Base-by-base conservation (phyloP, 2,329 filamentous ascomycete genomes). In the Tolypocladium pustulatum region DNA sequence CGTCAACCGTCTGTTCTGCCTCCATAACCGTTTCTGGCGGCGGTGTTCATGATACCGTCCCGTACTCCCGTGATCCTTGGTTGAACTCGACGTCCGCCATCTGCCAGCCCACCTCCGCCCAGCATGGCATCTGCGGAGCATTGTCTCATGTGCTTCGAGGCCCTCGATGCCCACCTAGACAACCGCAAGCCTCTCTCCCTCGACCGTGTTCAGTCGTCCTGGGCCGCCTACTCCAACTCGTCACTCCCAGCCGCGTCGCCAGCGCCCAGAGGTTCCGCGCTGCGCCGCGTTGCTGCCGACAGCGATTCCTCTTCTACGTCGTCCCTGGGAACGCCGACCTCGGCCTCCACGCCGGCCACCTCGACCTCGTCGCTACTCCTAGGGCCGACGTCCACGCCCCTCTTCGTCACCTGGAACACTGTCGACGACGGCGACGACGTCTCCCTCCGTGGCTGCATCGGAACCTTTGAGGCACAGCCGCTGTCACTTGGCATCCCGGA, bases 381-480 rank as follows among this genome's bases (percentile, higher is more conserved):
- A 67, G 63, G 60, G 64, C 63, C 64, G 65, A 73, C 73, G 59
- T 80, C 82, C 49, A 84, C 86, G 62, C 93, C 93, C 0, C 81
- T 97, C 43, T 97, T 97, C 71, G 90, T 99, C 54, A 96, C 92
- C 9, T 97, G 93, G 92, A 96, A 97, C 75, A 90, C 84, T 0
- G 66, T 91, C 49, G 52, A 54, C 58, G 61, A 68, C 36, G 68
- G 66, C 25, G 67, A 66, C 62, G 68, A 72, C 40, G 59, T 87
- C 70, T 82, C 81, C 30, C 82, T 99, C 49, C 87, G 94, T 60
- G 94, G 94, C 60, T 99, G 94, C 78, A 97, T 99, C 69, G 94
- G 94, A 65, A 99, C 93, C 2, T 99, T 97, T 68, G 89, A 92
- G 68, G 72, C 86, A 2, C 84, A 90, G 67, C 83, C 88, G 55